phyloP scores from a whole-genome alignment of 1,139 yeast species.

The Pichia sp. region DNA sequence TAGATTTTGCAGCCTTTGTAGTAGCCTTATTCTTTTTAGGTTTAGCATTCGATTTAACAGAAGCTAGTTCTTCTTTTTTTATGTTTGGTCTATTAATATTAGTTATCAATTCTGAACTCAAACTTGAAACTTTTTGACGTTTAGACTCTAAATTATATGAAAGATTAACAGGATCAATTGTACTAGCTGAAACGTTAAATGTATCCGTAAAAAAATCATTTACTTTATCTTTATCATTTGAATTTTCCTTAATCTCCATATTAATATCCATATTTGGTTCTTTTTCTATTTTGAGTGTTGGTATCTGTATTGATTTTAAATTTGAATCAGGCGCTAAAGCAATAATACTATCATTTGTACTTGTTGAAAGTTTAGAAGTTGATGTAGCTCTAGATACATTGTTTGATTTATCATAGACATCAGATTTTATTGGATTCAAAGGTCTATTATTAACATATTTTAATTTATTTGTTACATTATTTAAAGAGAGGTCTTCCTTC shows the following conservation, averaged over 20 bases:
- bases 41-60: neutral
- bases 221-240: neutral
- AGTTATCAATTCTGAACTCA: conserved; percentile 1
- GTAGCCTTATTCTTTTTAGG: too few relatives aligned
- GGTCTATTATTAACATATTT: neutral
- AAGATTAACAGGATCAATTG: conserved; percentile 32
- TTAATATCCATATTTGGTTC: too few relatives aligned
- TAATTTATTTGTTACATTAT: too few relatives aligned
- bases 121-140: conserved; percentile 22
- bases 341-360: conserved; percentile 32
- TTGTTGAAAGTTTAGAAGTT: conserved; percentile 15
- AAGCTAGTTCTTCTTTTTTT: neutral
- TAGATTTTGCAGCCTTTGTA: neutral
- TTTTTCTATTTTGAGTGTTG: too few relatives aligned
- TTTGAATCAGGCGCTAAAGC: too few relatives aligned
- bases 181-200: conserved; percentile 19
- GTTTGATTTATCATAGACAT: neutral
- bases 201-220: neutral
- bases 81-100: neutral
- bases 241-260: too few relatives aligned
- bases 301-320: too few relatives aligned
- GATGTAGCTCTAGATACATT: neutral
- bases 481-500: too few relatives aligned
- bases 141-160: conserved; percentile 28
- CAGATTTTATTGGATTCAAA: neutral